These are phyloP conservation scores for Cystofilobasidium macerans DNA, from an alignment of 768 basidiomycete species.

Conservation along the genomic window DNA sequence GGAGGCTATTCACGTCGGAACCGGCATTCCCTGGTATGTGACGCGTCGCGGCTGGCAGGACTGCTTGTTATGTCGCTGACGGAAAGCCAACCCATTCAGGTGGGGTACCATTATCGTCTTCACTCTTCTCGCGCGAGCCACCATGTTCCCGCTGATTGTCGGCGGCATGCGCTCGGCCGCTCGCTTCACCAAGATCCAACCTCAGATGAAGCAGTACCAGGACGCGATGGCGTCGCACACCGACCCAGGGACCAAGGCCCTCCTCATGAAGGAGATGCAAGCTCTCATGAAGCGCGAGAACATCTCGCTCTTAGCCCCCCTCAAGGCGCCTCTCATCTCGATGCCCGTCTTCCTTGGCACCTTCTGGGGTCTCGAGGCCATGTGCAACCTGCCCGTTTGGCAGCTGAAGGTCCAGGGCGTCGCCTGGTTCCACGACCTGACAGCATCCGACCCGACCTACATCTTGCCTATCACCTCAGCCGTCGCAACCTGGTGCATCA, in stretches of 20 bases:
- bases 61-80: constrained; percentile 41
- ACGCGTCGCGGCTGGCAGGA: not conserved
- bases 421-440: constrained; percentile 63
- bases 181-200: constrained; percentile 51
- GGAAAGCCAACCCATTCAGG: no score
- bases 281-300: constrained; percentile 55
- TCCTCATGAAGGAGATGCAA: constrained; percentile 44
- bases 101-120: constrained; percentile 66
- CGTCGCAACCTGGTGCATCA: constrained; percentile 55
- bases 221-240: constrained; percentile 42
- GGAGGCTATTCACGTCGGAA: constrained; percentile 49
- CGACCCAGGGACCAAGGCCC: constrained; percentile 43
- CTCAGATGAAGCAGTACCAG: constrained; percentile 49
- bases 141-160: constrained; percentile 54
- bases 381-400: constrained; percentile 59
- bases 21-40: constrained; percentile 19
- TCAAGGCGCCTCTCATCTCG: constrained; percentile 56
- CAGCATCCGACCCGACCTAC: constrained; percentile 62
- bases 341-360: constrained; percentile 63
- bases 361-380: constrained; percentile 67
- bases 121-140: constrained; percentile 51
- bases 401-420: constrained; percentile 70
- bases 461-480: constrained; percentile 55
- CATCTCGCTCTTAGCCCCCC: constrained; percentile 49
- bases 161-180: constrained; percentile 50